Base-by-base conservation (phyloP, 2,329 filamentous ascomycete genomes). In the Aspergillus sp. region DNA sequence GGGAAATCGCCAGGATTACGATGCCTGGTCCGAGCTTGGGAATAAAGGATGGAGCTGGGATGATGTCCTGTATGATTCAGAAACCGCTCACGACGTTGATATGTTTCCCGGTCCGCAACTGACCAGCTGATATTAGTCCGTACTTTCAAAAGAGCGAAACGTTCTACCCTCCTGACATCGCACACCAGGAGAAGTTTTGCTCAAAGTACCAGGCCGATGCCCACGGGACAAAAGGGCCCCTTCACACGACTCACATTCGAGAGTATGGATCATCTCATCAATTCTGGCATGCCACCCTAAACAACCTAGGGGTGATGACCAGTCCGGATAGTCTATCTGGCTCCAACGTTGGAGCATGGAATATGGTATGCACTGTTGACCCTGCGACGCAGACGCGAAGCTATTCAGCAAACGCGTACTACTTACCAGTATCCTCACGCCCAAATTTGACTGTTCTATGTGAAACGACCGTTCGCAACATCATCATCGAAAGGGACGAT, bases 121-220 rank as follows among this genome's bases (percentile, higher is more conserved):
- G 56, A 57, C 16, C 16, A 42, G 42, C 56, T 23, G 49, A 58
- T n/a, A n/a, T n/a, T 52, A 81, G 77, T 21, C 78, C 77, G 0
- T 81, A 73, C 58, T 81, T 81, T 63, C 78, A 78, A 52, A 78
- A 72, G 53, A 75, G 74, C 3, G 79, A 82, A 60, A 73, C 69
- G 0, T 81, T 72, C 21, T 57, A 65, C 16, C 57, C 60, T 38
- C 64, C 69, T 17, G 62, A 54, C 36, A 25, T 49, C 4, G 51
- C 59, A 2, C 64, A 68, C 23, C 66, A 67, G 45, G 49, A 59
- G 11, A 32, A 56, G 45, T 57, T 66, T 54, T 56, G 61, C 38
- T 66, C 65, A 1, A 23, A 56, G 47, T 58, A 55, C 17, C 41
- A 55, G 42, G 34, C 47, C 3, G 47, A 53, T 9, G 42, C 21